Conservation (phyloP, 2,329 filamentous ascomycete genomes). For the Elsinoe ampelina region DNA sequence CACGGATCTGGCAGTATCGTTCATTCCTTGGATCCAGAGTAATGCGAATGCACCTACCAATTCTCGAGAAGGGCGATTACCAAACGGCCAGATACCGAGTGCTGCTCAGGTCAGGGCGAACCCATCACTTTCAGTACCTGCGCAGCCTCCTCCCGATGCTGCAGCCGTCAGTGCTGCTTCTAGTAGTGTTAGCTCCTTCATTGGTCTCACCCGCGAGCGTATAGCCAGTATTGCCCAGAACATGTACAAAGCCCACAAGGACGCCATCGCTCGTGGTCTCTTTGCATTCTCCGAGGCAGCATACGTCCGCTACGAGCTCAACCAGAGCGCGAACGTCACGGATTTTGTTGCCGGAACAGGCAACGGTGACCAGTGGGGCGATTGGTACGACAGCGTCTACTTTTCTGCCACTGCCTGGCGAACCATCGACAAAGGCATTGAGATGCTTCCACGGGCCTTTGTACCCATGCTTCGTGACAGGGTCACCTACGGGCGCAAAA, state of each 20-base stretch:
- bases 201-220: conserved; percentile 26
- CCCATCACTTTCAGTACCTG: conserved; percentile 20
- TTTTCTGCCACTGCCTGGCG: conserved; percentile 51
- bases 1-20: conserved; percentile 43
- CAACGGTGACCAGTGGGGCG: conserved; percentile 18
- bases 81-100: conserved; percentile 47
- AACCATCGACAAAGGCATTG: conserved; percentile 56
- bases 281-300: conserved; percentile 58
- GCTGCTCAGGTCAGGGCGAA: conserved; percentile 40
- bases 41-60: conserved; percentile 46
- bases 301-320: conserved; percentile 52
- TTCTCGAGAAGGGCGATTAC: conserved; percentile 30
- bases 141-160: conserved; percentile 20
- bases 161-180: conserved; percentile 31
- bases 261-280: conserved; percentile 44
- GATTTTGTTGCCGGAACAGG: conserved; percentile 34
- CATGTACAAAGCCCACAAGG: conserved; percentile 45
- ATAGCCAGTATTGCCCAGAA: conserved; percentile 33
- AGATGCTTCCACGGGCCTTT: conserved; percentile 53
- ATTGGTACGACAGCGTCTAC: conserved; percentile 49
- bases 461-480: conserved; percentile 50
- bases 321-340: conserved; percentile 45
- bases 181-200: conserved; percentile 30
- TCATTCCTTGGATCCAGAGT: conserved; percentile 54
- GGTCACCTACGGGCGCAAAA: conserved; percentile 43